Conservation (phyloP, 768 basidiomycete species). For the Dentipellis sp. region DNA sequence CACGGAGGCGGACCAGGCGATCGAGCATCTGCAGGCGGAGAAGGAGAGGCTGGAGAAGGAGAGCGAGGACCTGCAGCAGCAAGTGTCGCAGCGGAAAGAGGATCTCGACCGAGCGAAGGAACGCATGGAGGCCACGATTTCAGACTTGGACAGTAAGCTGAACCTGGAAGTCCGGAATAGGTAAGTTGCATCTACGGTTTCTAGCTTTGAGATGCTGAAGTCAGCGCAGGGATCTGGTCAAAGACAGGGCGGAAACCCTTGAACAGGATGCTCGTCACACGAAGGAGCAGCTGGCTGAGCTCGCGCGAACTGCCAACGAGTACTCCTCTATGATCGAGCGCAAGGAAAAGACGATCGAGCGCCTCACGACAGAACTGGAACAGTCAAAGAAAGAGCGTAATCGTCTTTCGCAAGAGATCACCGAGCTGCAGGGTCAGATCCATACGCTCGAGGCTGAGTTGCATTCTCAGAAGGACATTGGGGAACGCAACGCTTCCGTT, state of each 20-base stretch:
- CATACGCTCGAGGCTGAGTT: conserved; percentile 58
- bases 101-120: conserved; percentile 69
- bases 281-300: conserved; percentile 69
- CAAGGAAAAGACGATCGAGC: conserved; percentile 64
- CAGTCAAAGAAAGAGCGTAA: conserved; percentile 45
- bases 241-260: conserved; percentile 46
- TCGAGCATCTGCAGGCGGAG: conserved; percentile 47
- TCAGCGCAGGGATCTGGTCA: conserved; percentile 50
- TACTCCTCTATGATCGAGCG: conserved; percentile 66
- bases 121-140: conserved; percentile 51
- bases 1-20: conserved; percentile 45
- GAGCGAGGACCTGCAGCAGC: conserved; percentile 59
- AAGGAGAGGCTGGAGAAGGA: conserved; percentile 55
- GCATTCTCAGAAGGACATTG: conserved; percentile 46
- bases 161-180: conserved; percentile 50
- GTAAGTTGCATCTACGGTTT: conserved; percentile 31
- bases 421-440: conserved; percentile 62
- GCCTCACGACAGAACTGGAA: conserved; percentile 45
- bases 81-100: conserved; percentile 70
- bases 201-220: not conserved
- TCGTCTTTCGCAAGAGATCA: conserved; percentile 45
- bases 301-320: conserved; percentile 69
- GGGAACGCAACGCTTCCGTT: conserved; percentile 33
- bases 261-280: conserved; percentile 63
- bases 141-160: conserved; percentile 67